Conservation (phyloP, 2,329 filamentous ascomycete genomes). For the Huntiella abstrusa region DNA sequence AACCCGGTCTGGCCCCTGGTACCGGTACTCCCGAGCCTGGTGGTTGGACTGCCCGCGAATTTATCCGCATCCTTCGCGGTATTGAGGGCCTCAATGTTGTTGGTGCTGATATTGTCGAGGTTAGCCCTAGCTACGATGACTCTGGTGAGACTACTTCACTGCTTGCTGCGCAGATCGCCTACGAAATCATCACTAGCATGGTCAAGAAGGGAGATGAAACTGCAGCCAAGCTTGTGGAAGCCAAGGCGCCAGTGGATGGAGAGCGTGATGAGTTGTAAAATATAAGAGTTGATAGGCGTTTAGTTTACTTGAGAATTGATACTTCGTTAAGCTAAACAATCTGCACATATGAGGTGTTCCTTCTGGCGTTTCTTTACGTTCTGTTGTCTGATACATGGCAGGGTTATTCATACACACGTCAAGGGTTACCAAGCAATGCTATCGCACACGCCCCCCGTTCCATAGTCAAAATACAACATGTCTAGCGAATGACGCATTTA, state of each 20-base stretch:
- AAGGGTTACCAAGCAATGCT: no score
- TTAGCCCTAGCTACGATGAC: constrained; percentile 65
- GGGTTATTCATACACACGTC: no score
- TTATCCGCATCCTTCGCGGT: constrained; percentile 66
- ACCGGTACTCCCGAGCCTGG: constrained; percentile 82
- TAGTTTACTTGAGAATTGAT: no score
- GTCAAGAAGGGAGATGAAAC: constrained; percentile 28
- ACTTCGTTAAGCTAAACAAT: no score
- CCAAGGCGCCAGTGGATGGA: not conserved
- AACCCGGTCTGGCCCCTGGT: constrained; percentile 48
- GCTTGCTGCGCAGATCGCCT: constrained; percentile 63
- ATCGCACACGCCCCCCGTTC: no score
- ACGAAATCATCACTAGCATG: constrained; percentile 63
- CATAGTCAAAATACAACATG: no score
- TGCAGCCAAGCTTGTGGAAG: not conserved
- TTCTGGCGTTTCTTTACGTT: no score
- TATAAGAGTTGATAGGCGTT: no score
- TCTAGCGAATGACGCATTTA: no score
- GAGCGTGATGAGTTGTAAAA: constrained; percentile 3
- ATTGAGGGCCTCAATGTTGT: constrained; percentile 72
- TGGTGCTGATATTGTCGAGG: constrained; percentile 80
- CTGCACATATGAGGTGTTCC: no score
- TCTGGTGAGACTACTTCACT: constrained; percentile 58
- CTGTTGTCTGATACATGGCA: no score
- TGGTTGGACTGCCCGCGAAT: constrained; percentile 76